Percentiles rank a stretch among this genome's conserved stretches.
Conservation (phyloP, 78 protist genomes). For the Dictyostelium intermedium region DNA sequence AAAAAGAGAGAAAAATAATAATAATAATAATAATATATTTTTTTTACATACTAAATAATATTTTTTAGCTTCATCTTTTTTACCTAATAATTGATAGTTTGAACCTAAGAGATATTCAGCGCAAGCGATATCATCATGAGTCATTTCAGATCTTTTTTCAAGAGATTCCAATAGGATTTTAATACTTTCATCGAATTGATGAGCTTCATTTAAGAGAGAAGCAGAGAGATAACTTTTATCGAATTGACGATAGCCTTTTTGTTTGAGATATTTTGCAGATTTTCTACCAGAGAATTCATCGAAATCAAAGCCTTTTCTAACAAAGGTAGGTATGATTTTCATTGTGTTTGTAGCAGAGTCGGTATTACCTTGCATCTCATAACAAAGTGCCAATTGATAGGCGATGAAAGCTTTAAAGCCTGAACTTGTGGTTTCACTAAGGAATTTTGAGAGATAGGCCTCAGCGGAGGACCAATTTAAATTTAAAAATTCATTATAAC, state of each 20-base stretch:
- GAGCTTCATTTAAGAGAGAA: slow-evolving; percentile 37
- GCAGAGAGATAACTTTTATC: slow-evolving; percentile 28
- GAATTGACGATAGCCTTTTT: neutral
- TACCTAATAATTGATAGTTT: slow-evolving; percentile 55
- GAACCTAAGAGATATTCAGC: slow-evolving; percentile 40
- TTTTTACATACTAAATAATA: slow-evolving; percentile 9
- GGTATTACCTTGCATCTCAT: slow-evolving; percentile 33
- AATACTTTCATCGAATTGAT: slow-evolving; percentile 20
- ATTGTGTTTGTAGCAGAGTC: neutral
- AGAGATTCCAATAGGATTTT: neutral
- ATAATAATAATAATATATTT: neutral
- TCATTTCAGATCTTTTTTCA: neutral
- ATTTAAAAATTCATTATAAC: slow-evolving; percentile 72
- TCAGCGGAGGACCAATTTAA: slow-evolving; percentile 44
- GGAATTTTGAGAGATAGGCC: slow-evolving; percentile 29
- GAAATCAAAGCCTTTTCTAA: slow-evolving; percentile 70
- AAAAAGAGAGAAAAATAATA: neutral
- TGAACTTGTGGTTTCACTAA: slow-evolving; percentile 30
- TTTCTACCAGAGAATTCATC: slow-evolving; percentile 69
- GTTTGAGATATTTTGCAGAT: slow-evolving; percentile 33
- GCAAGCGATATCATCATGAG: slow-evolving; percentile 23
- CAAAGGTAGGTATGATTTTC: slow-evolving; percentile 1
- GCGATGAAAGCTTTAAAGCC: slow-evolving; percentile 71
- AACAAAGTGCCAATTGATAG: slow-evolving; percentile 58
- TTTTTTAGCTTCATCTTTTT: slow-evolving; percentile 46